Evolutionary conservation across 2,329 filamentous ascomycete genomes (phyloP).

Genomic region (Rutstroemia sp.): DNA sequence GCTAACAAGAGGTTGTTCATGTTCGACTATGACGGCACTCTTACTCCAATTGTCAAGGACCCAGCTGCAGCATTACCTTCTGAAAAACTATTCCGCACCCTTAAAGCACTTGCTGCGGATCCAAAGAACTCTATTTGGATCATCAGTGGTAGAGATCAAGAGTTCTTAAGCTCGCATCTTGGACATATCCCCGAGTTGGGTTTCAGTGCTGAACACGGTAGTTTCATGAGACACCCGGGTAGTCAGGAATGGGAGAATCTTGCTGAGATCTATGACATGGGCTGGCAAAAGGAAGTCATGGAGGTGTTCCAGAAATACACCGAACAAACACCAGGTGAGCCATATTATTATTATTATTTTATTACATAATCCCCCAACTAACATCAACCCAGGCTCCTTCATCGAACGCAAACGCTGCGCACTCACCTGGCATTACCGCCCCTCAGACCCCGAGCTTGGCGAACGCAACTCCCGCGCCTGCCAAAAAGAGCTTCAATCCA

Average conservation of each 20-base stretch:
- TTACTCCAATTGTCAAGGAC: slow-evolving; percentile 91
- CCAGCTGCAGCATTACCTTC: slow-evolving; percentile 85
- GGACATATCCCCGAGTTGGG: slow-evolving; percentile 85
- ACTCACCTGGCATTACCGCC: slow-evolving; percentile 94
- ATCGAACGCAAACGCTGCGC: slow-evolving; percentile 93
- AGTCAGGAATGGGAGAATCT: slow-evolving; percentile 79
- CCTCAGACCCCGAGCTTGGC: slow-evolving; percentile 80
- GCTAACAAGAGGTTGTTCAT: slow-evolving; percentile 83
- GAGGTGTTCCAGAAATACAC: slow-evolving; percentile 83
- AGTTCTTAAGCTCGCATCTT: slow-evolving; percentile 83
- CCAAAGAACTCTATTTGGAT: slow-evolving; percentile 92
- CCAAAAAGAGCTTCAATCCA: slow-evolving; percentile 71
- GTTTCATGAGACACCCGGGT: slow-evolving; percentile 80
- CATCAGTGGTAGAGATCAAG: slow-evolving; percentile 89
- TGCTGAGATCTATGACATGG: slow-evolving; percentile 81
- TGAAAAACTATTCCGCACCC: slow-evolving; percentile 68
- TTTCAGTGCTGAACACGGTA: slow-evolving; percentile 95
- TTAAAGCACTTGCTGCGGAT: slow-evolving; percentile 74
- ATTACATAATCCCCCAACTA: slow-evolving; percentile 9
- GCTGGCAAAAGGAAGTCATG: slow-evolving; percentile 82
- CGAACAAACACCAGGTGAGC: slow-evolving; percentile 70
- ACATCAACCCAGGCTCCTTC: slow-evolving; percentile 58
- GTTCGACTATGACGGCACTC: slow-evolving; percentile 97
- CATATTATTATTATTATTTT: slow-evolving; percentile 9
- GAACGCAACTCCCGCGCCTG: slow-evolving; percentile 73